phyloP scores from a whole-genome alignment of 352 stramenopile genomes.

The Globisporangium middletonii region DNA sequence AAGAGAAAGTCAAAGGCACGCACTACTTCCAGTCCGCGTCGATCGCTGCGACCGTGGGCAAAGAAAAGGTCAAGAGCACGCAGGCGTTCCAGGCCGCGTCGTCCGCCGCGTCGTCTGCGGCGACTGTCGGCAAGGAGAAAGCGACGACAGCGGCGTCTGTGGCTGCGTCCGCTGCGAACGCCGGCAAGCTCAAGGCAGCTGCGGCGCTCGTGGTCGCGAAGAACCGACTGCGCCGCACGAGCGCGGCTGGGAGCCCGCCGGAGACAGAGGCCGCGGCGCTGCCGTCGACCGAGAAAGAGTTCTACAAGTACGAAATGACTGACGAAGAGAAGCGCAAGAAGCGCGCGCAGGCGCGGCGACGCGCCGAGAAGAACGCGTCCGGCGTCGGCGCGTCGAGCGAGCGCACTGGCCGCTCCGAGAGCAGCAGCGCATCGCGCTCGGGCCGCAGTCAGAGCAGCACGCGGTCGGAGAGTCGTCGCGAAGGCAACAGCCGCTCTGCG shows the following conservation, averaged over 20 bases:
- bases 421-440: slow-evolving; percentile 5
- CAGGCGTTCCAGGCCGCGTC: slow-evolving; percentile 31
- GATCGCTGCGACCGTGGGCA: slow-evolving; percentile 33
- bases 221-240: slow-evolving; percentile 38
- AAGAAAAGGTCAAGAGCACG: slow-evolving; percentile 53
- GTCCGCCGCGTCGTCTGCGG: slow-evolving; percentile 38
- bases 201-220: slow-evolving; percentile 51
- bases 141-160: slow-evolving; percentile 32
- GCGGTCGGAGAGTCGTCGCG: slow-evolving; percentile 8
- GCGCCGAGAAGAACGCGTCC: slow-evolving; percentile 54
- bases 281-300: slow-evolving; percentile 53
- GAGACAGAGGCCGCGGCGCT: slow-evolving; percentile 16
- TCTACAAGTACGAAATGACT: slow-evolving; percentile 81
- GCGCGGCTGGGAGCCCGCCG: slow-evolving; percentile 15
- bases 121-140: slow-evolving; percentile 52
- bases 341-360: slow-evolving; percentile 53
- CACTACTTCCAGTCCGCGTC: slow-evolving; percentile 53
- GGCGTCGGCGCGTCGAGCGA: slow-evolving; percentile 8
- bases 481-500: slow-evolving; percentile 13
- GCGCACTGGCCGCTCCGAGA: slow-evolving; percentile 10
- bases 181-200: slow-evolving; percentile 47
- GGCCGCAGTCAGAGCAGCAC: slow-evolving; percentile 8
- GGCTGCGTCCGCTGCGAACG: slow-evolving; percentile 34
- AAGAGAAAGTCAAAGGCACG: slow-evolving; percentile 39
- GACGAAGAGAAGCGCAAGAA: slow-evolving; percentile 74